These are phyloP conservation scores for Boletus insuetus DNA, from an alignment of 768 basidiomycete species.

Conservation along the genomic window DNA sequence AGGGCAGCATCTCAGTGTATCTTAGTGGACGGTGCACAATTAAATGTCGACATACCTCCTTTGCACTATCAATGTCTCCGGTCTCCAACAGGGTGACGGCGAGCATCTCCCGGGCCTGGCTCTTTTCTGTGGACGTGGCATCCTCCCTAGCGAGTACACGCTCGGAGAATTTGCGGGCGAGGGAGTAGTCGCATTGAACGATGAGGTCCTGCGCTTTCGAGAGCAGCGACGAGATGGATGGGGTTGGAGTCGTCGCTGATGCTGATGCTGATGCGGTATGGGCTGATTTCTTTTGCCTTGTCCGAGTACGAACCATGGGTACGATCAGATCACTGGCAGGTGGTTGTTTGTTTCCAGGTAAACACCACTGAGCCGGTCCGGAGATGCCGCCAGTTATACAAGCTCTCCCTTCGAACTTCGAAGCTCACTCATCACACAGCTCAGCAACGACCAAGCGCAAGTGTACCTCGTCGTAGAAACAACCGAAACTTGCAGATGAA, in stretches of 20 bases:
- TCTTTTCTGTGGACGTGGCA: constrained; percentile 42
- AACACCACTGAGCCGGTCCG: constrained; percentile 3
- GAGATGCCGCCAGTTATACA: background rate
- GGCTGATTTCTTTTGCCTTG: constrained; percentile 36
- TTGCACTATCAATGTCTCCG: constrained; percentile 73
- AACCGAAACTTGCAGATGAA: too few relatives aligned
- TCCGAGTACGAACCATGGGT: constrained; percentile 54
- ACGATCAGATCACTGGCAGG: constrained; percentile 7
- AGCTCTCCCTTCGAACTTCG: too few relatives aligned
- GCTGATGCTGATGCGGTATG: constrained; percentile 9
- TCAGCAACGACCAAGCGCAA: too few relatives aligned
- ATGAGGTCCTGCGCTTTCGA: constrained; percentile 81
- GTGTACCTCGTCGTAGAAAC: too few relatives aligned
- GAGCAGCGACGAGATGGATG: constrained; percentile 54
- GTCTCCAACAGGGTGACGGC: constrained; percentile 77
- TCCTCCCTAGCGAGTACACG: constrained; percentile 63
- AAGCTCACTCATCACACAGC: too few relatives aligned
- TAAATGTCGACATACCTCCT: constrained; percentile 45
- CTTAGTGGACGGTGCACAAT: too few relatives aligned
- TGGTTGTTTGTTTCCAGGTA: constrained; percentile 20
- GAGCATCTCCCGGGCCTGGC: constrained; percentile 74
- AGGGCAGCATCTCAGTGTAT: background rate
- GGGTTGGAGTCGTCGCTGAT: constrained; percentile 25
- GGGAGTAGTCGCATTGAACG: constrained; percentile 80
- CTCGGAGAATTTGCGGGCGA: constrained; percentile 69